A percentile compares a stretch with the other conserved stretches of the same genome.
phyloP scores from a whole-genome alignment of 345 rosid species.

The Gossypium bickii region DNA sequence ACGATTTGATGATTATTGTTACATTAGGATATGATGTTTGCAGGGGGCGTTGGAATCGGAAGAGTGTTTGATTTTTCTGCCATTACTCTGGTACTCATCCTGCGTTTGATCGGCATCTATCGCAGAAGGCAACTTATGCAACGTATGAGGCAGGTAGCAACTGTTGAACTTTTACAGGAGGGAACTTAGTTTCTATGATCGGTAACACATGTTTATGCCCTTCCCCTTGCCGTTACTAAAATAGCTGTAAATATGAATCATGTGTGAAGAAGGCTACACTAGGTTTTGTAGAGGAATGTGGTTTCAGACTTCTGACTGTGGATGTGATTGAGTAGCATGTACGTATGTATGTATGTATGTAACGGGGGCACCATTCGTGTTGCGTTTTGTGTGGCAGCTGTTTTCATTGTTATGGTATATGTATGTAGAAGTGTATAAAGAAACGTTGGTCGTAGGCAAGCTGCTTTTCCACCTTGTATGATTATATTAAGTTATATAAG shows the following conservation, averaged over 20 bases:
- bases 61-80: conserved; percentile 56
- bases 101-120: conserved; percentile 54
- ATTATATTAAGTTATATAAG: not conserved
- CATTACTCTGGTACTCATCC: conserved; percentile 43
- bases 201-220: not conserved
- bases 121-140: conserved; percentile 45
- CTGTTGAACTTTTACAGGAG: conserved; percentile 33
- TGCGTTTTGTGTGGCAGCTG: too few species aligned
- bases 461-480: too few species aligned
- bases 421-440: too few species aligned
- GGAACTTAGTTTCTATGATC: conserved; percentile 14
- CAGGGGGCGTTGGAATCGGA: conserved; percentile 58
- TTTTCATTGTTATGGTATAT: too few species aligned
- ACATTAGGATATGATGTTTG: not conserved
- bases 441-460: too few species aligned
- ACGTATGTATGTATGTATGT: too few species aligned
- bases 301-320: not conserved
- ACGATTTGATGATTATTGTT: not conserved
- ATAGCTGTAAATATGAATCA: not conserved
- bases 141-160: conserved; percentile 52
- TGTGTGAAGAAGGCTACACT: not conserved
- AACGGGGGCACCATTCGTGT: too few species aligned
- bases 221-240: not conserved
- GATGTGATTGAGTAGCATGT: not conserved
- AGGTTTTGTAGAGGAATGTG: conserved; percentile 1